Conservation (phyloP, 805 yeast genomes). For the Candida wancherniae region DNA sequence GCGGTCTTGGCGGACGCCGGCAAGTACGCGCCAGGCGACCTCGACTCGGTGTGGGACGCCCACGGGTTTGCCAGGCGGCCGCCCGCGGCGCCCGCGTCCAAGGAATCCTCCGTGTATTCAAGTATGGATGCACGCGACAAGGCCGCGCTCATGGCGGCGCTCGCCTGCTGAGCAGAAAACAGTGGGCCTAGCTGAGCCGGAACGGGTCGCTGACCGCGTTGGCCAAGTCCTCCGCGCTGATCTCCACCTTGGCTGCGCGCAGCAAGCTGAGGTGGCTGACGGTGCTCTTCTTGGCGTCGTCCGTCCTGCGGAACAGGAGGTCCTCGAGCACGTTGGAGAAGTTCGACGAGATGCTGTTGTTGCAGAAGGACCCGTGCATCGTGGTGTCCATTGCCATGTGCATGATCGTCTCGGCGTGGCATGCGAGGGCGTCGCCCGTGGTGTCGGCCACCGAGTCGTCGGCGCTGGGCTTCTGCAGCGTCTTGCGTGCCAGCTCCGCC, state of each 20-base stretch:
- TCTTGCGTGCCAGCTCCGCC: too few species aligned
- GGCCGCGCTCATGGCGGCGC: neutral
- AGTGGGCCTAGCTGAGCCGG: conserved; percentile 3
- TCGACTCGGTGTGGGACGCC: conserved; percentile 4
- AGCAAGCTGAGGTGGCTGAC: conserved; percentile 8
- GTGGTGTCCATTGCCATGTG: conserved; percentile 46
- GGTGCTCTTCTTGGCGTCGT: conserved; percentile 4
- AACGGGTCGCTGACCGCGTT: conserved; percentile 25
- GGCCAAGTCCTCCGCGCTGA: conserved; percentile 34
- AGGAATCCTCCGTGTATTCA: conserved; percentile 18
- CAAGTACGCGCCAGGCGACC: neutral
- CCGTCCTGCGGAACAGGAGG: conserved; percentile 20
- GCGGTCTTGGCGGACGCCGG: conserved; percentile 2
- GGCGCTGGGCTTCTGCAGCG: too few species aligned
- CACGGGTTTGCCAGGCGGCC: conserved; percentile 1
- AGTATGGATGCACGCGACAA: conserved; percentile 22
- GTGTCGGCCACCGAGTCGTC: conserved; percentile 13
- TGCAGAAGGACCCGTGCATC: conserved; percentile 39
- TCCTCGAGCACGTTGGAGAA: conserved; percentile 31
- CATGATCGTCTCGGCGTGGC: conserved; percentile 43
- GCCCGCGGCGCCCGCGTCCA: conserved; percentile 4
- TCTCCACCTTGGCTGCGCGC: conserved; percentile 27
- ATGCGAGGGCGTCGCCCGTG: conserved; percentile 37
- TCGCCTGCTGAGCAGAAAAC: neutral
- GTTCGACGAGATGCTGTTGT: conserved; percentile 33